Base-by-base conservation (phyloP, 2,329 filamentous ascomycete species). In the Fusarium mangiferae region DNA sequence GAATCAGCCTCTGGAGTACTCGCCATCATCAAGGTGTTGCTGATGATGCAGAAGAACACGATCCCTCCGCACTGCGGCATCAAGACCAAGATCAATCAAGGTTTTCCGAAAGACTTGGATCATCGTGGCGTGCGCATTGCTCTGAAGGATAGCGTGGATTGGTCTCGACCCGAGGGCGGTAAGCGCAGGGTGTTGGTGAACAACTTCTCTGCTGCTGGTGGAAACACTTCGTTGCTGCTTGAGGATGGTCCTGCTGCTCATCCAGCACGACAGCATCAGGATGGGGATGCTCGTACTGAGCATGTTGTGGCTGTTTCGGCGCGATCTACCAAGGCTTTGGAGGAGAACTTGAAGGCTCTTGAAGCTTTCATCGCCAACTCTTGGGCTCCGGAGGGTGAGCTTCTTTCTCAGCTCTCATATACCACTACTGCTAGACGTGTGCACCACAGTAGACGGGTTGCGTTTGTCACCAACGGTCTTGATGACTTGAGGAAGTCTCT, bases 11-110 rank as follows among this genome's bases (percentile, higher is more conserved):
- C 60, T 12, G 60, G 51, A 7, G 60, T 63, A 1, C 26, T 46
- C 1, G 51, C 60, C 5, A n/a, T 63, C 18, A 58, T 63, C 26
- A 63, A 63, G 20, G 60, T 63, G 2, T 1, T 63, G 10, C 51
- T 63, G 1, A 63, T 63, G 60, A 58, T 63, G 60, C 51, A 63
- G 35, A 45, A 58, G 26, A 63, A 46, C 26, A 58, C 22, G 1
- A 63, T 59, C 1, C 60, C 60, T 14, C 60, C 42, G 0, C 60
- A 63, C 89, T 59, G 60, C 14, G 60, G 60, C 6, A 63, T 63
- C 52, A 63, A 63, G 35, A 58, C 41, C 18, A 63, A 58, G 26
- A 63, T 63, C 15, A 63, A 63, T 11, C 52, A 58, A 10, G 52
- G 52, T 0, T 63, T 58, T 3, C 60, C 60, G 0, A 58, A 46